A percentile compares a stretch with the other conserved stretches of the same genome.
These are phyloP conservation scores for Aspergillus carlsbadensis DNA, from an alignment of 495 filamentous ascomycete genomes.

Conservation along the genomic window DNA sequence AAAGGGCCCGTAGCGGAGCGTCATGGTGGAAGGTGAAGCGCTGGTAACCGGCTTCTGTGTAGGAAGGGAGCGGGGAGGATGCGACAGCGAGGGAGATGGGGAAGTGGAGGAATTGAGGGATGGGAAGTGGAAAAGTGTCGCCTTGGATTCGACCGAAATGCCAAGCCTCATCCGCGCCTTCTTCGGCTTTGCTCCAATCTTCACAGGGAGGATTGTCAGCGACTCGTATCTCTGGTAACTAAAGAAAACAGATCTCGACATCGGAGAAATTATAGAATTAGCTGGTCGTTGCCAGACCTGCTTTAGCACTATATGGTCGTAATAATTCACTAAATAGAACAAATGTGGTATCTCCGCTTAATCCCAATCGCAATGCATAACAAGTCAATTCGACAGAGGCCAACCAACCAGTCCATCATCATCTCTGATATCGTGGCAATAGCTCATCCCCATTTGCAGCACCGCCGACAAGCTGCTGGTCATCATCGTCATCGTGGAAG, in stretches of 20 bases:
- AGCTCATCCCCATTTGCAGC: constrained; percentile 46
- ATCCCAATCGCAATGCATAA: constrained; percentile 25
- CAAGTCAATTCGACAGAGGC: constrained; percentile 8
- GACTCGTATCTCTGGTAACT: background rate
- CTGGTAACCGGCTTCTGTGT: background rate
- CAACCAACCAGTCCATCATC: constrained; percentile 9
- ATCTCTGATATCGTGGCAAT: constrained; percentile 49
- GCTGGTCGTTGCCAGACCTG: background rate
- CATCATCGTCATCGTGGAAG: constrained; percentile 63
- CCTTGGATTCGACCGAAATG: background rate
- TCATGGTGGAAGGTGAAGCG: constrained; percentile 27
- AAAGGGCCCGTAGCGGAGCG: constrained; percentile 57
- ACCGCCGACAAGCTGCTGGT: constrained; percentile 45
- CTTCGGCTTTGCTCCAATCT: background rate
- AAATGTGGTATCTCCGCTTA: constrained; percentile 26
- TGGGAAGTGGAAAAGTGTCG: constrained; percentile 12
- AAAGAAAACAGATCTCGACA: background rate
- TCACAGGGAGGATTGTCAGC: background rate
- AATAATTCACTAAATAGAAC: constrained; percentile 13
- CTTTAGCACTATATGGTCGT: constrained; percentile 5
- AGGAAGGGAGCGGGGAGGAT: background rate
- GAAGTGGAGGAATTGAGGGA: background rate
- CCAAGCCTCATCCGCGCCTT: constrained; percentile 11
- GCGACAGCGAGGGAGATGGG: background rate
- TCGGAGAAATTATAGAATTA: background rate